Conservation (phyloP, 164 flowering plant genomes). For the Houttuynia cordata region DNA sequence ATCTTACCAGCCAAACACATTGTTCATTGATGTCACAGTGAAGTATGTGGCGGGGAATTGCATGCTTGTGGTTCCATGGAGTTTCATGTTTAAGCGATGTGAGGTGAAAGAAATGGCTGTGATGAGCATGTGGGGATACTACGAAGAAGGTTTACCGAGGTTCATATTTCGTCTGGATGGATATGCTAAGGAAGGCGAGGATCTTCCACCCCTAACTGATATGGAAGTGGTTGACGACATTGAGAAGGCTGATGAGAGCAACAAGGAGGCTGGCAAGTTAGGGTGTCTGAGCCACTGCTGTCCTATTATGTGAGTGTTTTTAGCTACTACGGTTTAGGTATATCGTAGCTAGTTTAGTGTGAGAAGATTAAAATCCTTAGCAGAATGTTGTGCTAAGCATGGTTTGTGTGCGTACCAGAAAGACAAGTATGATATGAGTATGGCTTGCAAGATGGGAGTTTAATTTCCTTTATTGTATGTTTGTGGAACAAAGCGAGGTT, state of each 20-base stretch:
- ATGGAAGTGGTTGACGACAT: not conserved
- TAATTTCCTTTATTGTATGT: too few relatives aligned
- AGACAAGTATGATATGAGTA: too few relatives aligned
- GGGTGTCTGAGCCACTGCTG: too few relatives aligned
- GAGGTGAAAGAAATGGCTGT: not conserved
- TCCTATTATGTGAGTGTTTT: too few relatives aligned
- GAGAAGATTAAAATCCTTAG: too few relatives aligned
- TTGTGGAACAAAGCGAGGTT: too few relatives aligned
- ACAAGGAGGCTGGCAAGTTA: not conserved
- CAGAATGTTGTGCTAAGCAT: too few relatives aligned
- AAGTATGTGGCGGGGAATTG: not conserved
- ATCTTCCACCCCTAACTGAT: not conserved
- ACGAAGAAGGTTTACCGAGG: not conserved
- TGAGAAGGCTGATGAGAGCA: not conserved
- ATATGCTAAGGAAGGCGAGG: not conserved
- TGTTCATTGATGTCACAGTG: not conserved
- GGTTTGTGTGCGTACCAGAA: too few relatives aligned
- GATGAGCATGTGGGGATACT: not conserved
- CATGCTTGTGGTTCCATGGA: not conserved
- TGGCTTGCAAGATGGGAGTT: too few relatives aligned
- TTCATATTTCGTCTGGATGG: not conserved
- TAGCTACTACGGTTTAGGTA: too few relatives aligned
- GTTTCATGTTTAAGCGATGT: not conserved
- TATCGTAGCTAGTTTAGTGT: too few relatives aligned
- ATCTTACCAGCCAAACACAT: not conserved